A percentile compares a stretch with the other conserved stretches of the same genome.
Conservation (phyloP, 176 grass and related monocot genomes). For the Leersia perrieri region DNA sequence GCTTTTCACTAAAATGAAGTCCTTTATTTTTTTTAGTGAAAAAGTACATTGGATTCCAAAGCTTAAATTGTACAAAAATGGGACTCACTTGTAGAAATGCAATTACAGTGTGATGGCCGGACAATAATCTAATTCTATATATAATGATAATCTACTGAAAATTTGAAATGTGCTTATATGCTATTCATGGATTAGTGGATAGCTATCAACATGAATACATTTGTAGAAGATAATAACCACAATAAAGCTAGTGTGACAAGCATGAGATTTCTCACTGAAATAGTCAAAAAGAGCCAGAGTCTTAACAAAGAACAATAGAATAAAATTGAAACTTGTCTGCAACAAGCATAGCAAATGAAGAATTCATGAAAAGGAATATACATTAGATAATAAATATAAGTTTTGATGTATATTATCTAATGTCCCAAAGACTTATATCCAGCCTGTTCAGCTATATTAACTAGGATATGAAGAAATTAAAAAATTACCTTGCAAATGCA, state of each 20-base stretch:
- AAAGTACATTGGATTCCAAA: background rate
- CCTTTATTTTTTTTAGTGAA: background rate
- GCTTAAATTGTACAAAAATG: background rate
- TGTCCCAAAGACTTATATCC: background rate
- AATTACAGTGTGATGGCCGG: background rate
- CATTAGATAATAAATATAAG: background rate
- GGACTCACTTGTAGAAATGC: background rate
- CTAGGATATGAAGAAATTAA: constrained; percentile 2
- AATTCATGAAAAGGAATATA: background rate
- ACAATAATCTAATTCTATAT: background rate
- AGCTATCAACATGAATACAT: background rate
- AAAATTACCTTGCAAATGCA: constrained; percentile 76
- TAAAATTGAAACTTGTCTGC: too few relatives aligned
- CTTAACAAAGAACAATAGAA: too few relatives aligned
- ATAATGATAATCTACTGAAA: too few relatives aligned
- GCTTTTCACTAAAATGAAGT: background rate
- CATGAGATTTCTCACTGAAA: background rate
- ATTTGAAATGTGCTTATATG: background rate
- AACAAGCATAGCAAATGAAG: too few relatives aligned
- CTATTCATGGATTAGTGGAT: background rate
- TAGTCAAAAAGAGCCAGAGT: too few relatives aligned
- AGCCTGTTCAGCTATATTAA: background rate
- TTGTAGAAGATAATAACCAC: background rate
- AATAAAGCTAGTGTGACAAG: background rate
- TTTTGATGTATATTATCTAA: background rate